Conservation (phyloP, 2,329 filamentous ascomycete genomes). For the Dactylellina haptotyla region DNA sequence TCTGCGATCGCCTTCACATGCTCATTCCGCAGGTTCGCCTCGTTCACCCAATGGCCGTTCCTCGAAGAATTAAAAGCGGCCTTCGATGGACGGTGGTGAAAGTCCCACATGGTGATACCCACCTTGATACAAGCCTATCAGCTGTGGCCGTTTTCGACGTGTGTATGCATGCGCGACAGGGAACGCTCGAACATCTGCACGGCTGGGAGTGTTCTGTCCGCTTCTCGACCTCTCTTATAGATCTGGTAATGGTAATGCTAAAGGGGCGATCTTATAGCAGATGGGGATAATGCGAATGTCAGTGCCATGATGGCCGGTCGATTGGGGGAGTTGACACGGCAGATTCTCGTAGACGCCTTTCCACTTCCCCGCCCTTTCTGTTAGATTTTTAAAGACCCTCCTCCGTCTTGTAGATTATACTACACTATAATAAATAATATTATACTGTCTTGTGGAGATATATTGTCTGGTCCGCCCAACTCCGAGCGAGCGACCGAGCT, state of each 20-base stretch:
- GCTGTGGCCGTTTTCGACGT: neutral
- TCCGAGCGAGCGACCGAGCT: slow-evolving; percentile 7
- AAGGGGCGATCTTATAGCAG: slow-evolving; percentile 1
- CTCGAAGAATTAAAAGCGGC: too few relatives aligned
- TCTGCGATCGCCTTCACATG: neutral
- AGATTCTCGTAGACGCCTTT: too few relatives aligned
- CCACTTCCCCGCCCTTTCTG: too few relatives aligned
- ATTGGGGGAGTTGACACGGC: too few relatives aligned
- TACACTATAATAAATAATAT: neutral
- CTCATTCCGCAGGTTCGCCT: neutral
- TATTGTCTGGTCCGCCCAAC: neutral
- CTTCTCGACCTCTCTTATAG: too few relatives aligned
- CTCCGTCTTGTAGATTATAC: too few relatives aligned
- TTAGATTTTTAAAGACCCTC: too few relatives aligned
- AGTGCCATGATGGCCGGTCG: neutral
- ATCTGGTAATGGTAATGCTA: too few relatives aligned
- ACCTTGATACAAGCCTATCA: neutral
- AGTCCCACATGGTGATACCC: neutral
- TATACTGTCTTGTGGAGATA: neutral
- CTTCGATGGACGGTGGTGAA: neutral
- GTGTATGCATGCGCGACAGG: too few relatives aligned
- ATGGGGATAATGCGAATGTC: neutral
- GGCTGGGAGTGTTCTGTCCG: too few relatives aligned
- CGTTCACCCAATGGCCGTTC: neutral
- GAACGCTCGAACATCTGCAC: too few relatives aligned